Conservation (phyloP, 2,329 filamentous ascomycete species). For the Monilinia fructigena region DNA sequence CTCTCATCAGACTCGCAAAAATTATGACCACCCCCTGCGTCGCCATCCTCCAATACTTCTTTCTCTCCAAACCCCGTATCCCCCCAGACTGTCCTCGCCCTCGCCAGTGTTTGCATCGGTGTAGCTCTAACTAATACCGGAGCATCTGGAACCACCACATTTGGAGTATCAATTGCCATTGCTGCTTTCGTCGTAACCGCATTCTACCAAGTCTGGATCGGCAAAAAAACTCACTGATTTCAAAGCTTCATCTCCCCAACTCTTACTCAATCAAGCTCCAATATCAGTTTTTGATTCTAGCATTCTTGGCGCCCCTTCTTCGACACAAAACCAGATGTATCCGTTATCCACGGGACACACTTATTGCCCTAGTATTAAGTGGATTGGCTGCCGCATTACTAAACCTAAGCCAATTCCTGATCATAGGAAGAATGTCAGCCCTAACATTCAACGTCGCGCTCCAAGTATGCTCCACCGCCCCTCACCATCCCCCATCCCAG, state of each 20-base stretch:
- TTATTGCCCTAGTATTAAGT: slow-evolving; percentile 44
- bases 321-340: slow-evolving; percentile 41
- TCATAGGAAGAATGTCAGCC: slow-evolving; percentile 39
- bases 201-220: slow-evolving; percentile 50
- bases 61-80: slow-evolving; percentile 46
- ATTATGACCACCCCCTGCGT: slow-evolving; percentile 50
- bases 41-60: slow-evolving; percentile 46
- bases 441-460: slow-evolving; percentile 39
- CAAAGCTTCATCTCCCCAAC: slow-evolving; percentile 44
- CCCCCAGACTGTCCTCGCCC: slow-evolving; percentile 43
- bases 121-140: slow-evolving; percentile 47
- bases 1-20: slow-evolving; percentile 42
- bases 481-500: neutral
- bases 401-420: slow-evolving; percentile 44
- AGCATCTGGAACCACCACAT: slow-evolving; percentile 42
- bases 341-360: slow-evolving; percentile 42
- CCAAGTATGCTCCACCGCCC: slow-evolving; percentile 32
- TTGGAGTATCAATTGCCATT: slow-evolving; percentile 46
- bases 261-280: slow-evolving; percentile 48
- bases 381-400: slow-evolving; percentile 45
- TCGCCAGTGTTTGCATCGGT: slow-evolving; percentile 46
- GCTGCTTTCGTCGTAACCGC: slow-evolving; percentile 47
- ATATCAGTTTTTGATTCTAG: slow-evolving; percentile 46
- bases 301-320: slow-evolving; percentile 47
- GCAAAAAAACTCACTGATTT: slow-evolving; percentile 50